These are phyloP conservation scores for Trypanosomatidae sp. DNA, from an alignment of 208 protist species.

Conservation along the genomic window DNA sequence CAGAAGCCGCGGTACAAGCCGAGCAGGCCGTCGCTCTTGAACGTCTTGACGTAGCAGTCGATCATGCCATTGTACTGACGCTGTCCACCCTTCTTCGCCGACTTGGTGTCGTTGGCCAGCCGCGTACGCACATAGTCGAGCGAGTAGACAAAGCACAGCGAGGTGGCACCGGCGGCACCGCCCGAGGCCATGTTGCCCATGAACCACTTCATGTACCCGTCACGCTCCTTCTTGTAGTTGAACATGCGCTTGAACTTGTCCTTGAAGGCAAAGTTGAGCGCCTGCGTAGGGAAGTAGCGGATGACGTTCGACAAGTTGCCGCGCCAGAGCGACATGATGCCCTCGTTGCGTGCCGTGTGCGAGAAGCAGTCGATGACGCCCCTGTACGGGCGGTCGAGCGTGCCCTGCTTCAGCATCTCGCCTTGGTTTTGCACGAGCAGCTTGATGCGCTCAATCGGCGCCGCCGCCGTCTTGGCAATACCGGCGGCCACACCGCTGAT, in stretches of 20 bases:
- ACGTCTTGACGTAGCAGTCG: constrained; percentile 91
- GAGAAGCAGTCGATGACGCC: constrained; percentile 93
- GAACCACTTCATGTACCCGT: constrained; percentile 83
- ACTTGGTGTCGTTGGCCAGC: constrained; percentile 87
- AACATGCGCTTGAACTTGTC: constrained; percentile 93
- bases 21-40: constrained; percentile 50
- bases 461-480: constrained; percentile 87
- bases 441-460: constrained; percentile 95
- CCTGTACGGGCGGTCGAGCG: constrained; percentile 78
- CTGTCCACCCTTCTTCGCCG: constrained; percentile 65
- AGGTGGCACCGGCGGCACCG: constrained; percentile 92
- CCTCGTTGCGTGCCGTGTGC: constrained; percentile 89
- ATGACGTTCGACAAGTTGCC: constrained; percentile 96
- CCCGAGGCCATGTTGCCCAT: constrained; percentile 92
- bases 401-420: constrained; percentile 71
- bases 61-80: constrained; percentile 93
- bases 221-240: constrained; percentile 73
- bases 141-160: constrained; percentile 94
- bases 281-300: constrained; percentile 98
- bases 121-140: constrained; percentile 97
- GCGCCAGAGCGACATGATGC: constrained; percentile 92
- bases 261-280: constrained; percentile 98
- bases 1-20: constrained; percentile 95
- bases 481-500: constrained; percentile 63
- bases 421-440: constrained; percentile 91